Percentiles rank a stretch among this genome's conserved stretches.
These are phyloP conservation scores for Lichtheimia ornata DNA, from an alignment of 371 early-diverging fungal genomes.

Conservation along the genomic window DNA sequence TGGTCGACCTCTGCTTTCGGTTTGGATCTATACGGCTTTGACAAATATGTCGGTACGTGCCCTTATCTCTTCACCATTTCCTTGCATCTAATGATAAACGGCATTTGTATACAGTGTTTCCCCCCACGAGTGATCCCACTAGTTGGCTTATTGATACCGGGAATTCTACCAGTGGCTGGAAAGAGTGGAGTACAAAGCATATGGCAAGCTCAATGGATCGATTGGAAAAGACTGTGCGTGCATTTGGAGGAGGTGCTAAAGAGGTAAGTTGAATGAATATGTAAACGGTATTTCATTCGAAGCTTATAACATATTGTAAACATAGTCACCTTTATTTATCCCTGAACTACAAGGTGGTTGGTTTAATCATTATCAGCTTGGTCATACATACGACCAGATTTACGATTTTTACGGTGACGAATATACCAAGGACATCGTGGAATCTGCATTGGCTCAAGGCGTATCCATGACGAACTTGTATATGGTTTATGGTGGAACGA, in stretches of 20 bases:
- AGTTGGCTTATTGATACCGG: conserved; percentile 56
- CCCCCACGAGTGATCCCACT: conserved; percentile 62
- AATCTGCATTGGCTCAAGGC: conserved; percentile 72
- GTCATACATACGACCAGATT: conserved; percentile 71
- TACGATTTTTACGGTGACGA: conserved; percentile 72
- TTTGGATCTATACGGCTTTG: conserved; percentile 79
- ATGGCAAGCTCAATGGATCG: conserved; percentile 62
- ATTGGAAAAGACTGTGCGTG: conserved; percentile 71
- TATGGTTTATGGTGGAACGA: conserved; percentile 86
- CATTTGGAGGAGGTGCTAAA: conserved; percentile 72
- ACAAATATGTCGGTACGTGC: conserved; percentile 74
- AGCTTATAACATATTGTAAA: no score
- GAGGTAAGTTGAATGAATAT: conserved; percentile 29
- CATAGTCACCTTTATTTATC: conserved; percentile 71
- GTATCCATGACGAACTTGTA: conserved; percentile 68
- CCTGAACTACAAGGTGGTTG: conserved; percentile 86
- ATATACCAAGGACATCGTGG: conserved; percentile 67
- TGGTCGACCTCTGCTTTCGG: conserved; percentile 61
- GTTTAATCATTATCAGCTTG: conserved; percentile 75
- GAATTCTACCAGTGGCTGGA: conserved; percentile 51
- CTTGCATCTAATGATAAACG: not conserved
- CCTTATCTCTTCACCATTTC: not conserved
- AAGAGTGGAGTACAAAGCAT: conserved; percentile 65
- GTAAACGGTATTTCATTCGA: not conserved
- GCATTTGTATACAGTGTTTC: conserved; percentile 46